Percentiles rank a stretch among this genome's conserved stretches.
These are phyloP conservation scores for Penstemon newberryi DNA, from an alignment of 257 asterid species.

Conservation along the genomic window DNA sequence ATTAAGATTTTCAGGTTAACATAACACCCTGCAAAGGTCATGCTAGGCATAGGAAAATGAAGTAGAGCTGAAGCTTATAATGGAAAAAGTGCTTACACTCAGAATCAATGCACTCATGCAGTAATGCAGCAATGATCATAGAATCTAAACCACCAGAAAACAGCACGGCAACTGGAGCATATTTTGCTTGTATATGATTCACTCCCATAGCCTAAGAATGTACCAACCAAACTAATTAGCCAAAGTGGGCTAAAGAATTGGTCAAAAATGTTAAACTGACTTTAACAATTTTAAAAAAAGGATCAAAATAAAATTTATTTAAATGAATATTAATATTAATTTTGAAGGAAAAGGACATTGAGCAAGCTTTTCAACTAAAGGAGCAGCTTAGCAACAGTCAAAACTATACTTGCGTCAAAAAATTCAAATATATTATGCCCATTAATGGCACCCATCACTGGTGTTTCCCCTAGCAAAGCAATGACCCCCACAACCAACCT, in stretches of 20 bases:
- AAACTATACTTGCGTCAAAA: neutral
- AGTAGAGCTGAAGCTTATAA: constrained; percentile 21
- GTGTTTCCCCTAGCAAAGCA: neutral
- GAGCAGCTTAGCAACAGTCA: neutral
- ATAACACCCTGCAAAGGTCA: constrained; percentile 2
- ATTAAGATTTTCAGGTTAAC: neutral
- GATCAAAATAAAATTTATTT: neutral
- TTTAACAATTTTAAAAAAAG: neutral
- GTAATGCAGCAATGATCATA: constrained; percentile 88
- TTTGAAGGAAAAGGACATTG: neutral
- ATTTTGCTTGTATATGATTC: constrained; percentile 36
- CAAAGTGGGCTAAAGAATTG: constrained; percentile 4
- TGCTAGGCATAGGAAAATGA: constrained; percentile 9
- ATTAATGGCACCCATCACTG: neutral
- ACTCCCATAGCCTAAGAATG: constrained; percentile 43
- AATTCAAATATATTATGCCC: neutral
- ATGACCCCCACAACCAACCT: neutral
- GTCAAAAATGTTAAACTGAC: constrained; percentile 10
- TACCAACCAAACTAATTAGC: constrained; percentile 4
- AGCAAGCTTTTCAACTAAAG: neutral
- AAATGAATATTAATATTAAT: neutral
- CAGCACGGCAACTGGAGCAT: constrained; percentile 84
- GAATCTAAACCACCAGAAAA: constrained; percentile 98
- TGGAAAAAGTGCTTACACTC: constrained; percentile 52
- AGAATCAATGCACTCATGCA: constrained; percentile 76